Evolutionary conservation across 2,329 filamentous ascomycete genomes (phyloP), one percentile per base, ranked within the genome.

Genomic region (Didymella keratinophila): DNA sequence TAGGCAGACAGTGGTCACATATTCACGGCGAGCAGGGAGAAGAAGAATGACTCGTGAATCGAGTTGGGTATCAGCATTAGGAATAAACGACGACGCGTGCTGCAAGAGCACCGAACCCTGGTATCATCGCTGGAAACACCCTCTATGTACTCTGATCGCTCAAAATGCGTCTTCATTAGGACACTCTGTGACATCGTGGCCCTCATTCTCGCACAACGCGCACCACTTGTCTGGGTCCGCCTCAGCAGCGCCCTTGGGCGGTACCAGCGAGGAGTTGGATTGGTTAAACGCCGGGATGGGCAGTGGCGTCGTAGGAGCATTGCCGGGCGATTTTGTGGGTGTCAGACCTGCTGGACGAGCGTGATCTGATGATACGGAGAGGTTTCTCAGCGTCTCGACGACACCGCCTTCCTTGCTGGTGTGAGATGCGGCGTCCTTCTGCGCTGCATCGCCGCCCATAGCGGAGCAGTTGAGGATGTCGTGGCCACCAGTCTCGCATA

Each of bases 161-260:
- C 36, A 78, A 49, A 77, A 90, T 28, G 87, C 87, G 76, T 96
- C 92, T 79, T 97, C 93, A 77, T 96, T 90, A 12, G 93, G 93
- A 78, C 93, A 97, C 77, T 96, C 92, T 61, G 96, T 93, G 72
- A 94, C 97, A 78, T 97, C 91, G 75, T 99, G 95, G 14, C 95
- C 95, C 71, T 99, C 95, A 62, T 92, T 87, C 81, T 99, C 95
- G 75, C 95, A 99, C 43, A 98, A 83, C 16, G 95, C 95, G 78
- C 95, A 99, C 95, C 95, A 99, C 79, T 97, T 97, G 62, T 89
- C 86, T 53, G 89, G 86, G 70, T 98, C 92, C 16, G 72, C 72
- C 20, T 72, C 70, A 10, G 63, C 65, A 16, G 65, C 69, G 32
- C 69, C 73, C 65, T 76, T 76, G 23, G 66, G 69, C 28, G 74